Percentiles rank a stretch among this genome's conserved stretches.
Conservation (phyloP, 371 early-diverging fungal genomes). For the Mucor velutinosus region DNA sequence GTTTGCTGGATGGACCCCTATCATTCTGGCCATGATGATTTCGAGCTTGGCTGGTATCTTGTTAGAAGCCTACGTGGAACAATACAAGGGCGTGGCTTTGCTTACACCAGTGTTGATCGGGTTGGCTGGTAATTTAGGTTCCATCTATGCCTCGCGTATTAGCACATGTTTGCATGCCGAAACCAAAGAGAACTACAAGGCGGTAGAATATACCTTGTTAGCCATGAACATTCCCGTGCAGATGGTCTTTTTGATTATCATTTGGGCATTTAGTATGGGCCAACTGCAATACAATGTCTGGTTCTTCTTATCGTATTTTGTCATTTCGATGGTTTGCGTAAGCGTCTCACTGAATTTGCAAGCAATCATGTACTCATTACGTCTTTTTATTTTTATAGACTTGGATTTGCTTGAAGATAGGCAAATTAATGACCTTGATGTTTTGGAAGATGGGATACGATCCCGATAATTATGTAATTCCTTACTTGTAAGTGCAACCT, state of each 20-base stretch:
- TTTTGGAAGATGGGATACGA: conserved; percentile 76
- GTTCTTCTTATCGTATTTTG: conserved; percentile 47
- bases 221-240: conserved; percentile 77
- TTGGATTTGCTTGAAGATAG: conserved; percentile 49
- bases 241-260: conserved; percentile 62
- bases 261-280: conserved; percentile 60
- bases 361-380: neutral
- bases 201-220: conserved; percentile 62
- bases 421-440: conserved; percentile 49
- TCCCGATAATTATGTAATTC: conserved; percentile 82
- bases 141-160: conserved; percentile 81
- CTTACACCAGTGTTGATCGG: conserved; percentile 77
- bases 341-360: conserved; percentile 6
- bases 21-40: conserved; percentile 78
- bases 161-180: conserved; percentile 76
- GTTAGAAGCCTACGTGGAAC: conserved; percentile 72
- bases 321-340: conserved; percentile 45
- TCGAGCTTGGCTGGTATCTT: conserved; percentile 79
- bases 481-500: conserved; percentile 64
- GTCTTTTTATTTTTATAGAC: conserved; percentile 24
- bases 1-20: conserved; percentile 75
- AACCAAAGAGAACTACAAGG: conserved; percentile 52
- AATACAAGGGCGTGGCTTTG: conserved; percentile 77
- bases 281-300: conserved; percentile 40
- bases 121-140: conserved; percentile 81